Evolutionary conservation across 768 basidiomycete species (phyloP).

Genomic region (Tulasnella calospora): DNA sequence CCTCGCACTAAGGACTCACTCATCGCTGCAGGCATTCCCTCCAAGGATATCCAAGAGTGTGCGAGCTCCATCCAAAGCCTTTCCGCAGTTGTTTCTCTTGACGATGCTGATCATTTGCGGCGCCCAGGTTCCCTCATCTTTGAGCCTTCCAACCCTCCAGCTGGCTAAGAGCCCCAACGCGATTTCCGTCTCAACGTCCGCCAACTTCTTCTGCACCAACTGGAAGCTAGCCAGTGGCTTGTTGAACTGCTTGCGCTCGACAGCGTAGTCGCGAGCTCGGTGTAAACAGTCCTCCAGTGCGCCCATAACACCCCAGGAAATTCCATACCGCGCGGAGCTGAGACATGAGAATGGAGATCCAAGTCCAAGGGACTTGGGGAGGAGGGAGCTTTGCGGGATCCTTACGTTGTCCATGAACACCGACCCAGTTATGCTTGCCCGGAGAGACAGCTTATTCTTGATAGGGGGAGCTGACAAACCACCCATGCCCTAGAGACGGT

Average conservation of each 20-base stretch:
- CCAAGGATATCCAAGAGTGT: conserved; percentile 84
- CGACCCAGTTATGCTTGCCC: conserved; percentile 77
- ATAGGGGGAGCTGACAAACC: conserved; percentile 82
- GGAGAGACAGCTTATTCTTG: conserved; percentile 88
- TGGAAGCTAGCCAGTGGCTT: conserved; percentile 91
- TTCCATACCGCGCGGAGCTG: conserved; percentile 83
- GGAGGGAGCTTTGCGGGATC: conserved; percentile 66
- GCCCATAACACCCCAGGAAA: conserved; percentile 95
- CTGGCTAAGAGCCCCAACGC: conserved; percentile 72
- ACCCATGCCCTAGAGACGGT: conserved; percentile 54
- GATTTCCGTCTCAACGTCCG: conserved; percentile 84
- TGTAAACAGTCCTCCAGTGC: conserved; percentile 87
- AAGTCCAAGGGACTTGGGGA: conserved; percentile 74
- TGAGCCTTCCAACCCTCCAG: conserved; percentile 78
- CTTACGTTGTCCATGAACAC: conserved; percentile 88
- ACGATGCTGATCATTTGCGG: conserved; percentile 94
- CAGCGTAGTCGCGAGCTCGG: conserved; percentile 72
- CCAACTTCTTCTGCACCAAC: conserved; percentile 95
- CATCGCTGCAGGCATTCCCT: conserved; percentile 89
- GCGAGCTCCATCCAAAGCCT: conserved; percentile 79
- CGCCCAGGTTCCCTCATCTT: conserved; percentile 66
- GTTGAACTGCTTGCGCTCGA: conserved; percentile 86
- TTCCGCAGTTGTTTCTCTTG: conserved; percentile 94
- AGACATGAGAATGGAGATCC: conserved; percentile 86
- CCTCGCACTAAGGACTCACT: conserved; percentile 46